Evolutionary conservation across 306 rosid genomes (phyloP).

Genomic region (Castanospermum australe): DNA sequence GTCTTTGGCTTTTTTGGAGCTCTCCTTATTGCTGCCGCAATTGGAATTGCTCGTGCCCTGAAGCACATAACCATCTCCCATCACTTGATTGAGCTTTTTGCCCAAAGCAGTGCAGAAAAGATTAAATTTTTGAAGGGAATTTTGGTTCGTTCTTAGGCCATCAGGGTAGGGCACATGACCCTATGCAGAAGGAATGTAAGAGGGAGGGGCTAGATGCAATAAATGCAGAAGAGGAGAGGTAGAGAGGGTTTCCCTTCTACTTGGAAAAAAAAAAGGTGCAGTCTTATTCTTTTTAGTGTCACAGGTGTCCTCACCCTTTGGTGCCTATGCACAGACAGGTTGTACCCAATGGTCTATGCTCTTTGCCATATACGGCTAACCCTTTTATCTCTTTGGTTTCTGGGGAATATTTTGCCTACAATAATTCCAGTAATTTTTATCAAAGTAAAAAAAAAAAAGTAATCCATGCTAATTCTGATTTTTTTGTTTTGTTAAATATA

Average conservation of each 20-base stretch:
- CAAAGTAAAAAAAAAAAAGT: neutral
- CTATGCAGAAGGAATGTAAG: neutral
- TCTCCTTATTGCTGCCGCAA: slow-evolving; percentile 1
- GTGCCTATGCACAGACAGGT: neutral
- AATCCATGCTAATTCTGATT: too few species aligned
- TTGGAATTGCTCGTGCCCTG: slow-evolving; percentile 37
- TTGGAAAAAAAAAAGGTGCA: too few species aligned
- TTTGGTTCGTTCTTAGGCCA: neutral
- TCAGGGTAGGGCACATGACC: slow-evolving; percentile 1
- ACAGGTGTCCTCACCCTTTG: slow-evolving; percentile 37
- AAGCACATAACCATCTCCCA: slow-evolving; percentile 50
- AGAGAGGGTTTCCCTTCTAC: slow-evolving; percentile 1
- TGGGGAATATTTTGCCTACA: neutral
- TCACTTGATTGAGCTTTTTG: slow-evolving; percentile 31
- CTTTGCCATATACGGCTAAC: neutral
- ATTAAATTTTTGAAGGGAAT: neutral
- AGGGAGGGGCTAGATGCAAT: neutral
- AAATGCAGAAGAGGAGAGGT: neutral
- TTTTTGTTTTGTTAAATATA: too few species aligned
- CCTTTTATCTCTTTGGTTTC: neutral
- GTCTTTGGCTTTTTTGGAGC: slow-evolving; percentile 38
- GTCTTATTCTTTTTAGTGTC: neutral
- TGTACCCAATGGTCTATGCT: neutral
- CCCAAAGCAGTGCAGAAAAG: neutral
- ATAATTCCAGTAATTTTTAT: neutral